Conservation (phyloP, 768 basidiomycete genomes). For the Lactarius trivialis region DNA sequence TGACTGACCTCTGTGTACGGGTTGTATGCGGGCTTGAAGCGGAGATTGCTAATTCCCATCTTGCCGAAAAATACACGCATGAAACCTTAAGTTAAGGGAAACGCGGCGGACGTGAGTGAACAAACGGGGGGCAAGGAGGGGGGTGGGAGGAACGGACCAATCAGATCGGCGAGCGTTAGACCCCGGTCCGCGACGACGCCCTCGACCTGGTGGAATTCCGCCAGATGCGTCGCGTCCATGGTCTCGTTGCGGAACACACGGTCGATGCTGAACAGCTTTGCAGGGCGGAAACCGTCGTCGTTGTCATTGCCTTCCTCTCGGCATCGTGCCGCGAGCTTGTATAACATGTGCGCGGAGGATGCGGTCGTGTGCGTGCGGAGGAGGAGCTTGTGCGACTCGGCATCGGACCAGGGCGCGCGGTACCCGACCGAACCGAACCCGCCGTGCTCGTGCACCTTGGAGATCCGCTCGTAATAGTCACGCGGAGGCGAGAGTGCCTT, state of each 20-base stretch:
- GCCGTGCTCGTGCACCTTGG: conserved; percentile 77
- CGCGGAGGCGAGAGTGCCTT: conserved; percentile 65
- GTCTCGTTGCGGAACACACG: conserved; percentile 98
- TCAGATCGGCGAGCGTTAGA: conserved; percentile 89
- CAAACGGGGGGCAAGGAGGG: too few species aligned
- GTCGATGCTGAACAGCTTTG: conserved; percentile 95
- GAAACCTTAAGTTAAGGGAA: too few species aligned
- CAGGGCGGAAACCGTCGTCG: conserved; percentile 79
- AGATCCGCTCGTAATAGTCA: conserved; percentile 82
- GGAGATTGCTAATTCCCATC: conserved; percentile 89
- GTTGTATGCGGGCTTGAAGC: conserved; percentile 99
- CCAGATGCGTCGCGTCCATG: conserved; percentile 95
- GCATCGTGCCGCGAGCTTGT: conserved; percentile 82
- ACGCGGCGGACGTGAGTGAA: too few species aligned
- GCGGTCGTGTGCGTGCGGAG: conserved; percentile 97
- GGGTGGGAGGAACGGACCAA: conserved; percentile 49
- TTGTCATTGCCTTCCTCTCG: conserved; percentile 40
- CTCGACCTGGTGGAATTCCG: conserved; percentile 99
- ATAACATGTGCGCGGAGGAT: conserved; percentile 89
- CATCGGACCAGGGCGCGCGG: conserved; percentile 90
- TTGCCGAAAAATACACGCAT: conserved; percentile 98
- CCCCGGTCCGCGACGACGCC: conserved; percentile 95
- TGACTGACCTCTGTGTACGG: conserved; percentile 86
- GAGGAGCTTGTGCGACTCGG: conserved; percentile 87
- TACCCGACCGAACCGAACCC: conserved; percentile 94